Evolutionary conservation across 2,329 filamentous ascomycete genomes (phyloP).

Genomic region (Dryadomyces quercivorus): DNA sequence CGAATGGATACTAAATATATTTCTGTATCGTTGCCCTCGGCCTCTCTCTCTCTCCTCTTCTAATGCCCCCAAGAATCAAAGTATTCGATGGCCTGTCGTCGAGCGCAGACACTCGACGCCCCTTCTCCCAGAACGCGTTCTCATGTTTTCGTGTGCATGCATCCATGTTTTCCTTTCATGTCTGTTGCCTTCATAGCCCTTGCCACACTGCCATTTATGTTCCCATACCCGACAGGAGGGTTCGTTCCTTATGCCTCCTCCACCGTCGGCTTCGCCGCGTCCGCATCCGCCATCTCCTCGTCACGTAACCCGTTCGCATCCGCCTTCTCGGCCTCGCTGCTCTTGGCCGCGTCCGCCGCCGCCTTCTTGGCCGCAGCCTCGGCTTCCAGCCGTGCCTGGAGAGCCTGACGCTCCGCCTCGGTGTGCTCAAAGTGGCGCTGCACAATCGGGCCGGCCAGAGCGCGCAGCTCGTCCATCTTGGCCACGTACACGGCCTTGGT

Average conservation of each 20-base stretch:
- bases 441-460: slow-evolving; percentile 79
- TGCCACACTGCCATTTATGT: background rate
- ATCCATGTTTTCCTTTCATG: background rate
- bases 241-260: slow-evolving; percentile 7
- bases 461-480: slow-evolving; percentile 93
- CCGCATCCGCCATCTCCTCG: slow-evolving; percentile 53
- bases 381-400: slow-evolving; percentile 66
- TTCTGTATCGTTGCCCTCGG: no score
- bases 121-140: background rate
- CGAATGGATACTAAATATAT: no score
- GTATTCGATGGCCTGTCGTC: no score
- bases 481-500: slow-evolving; percentile 86
- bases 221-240: background rate
- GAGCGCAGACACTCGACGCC: background rate
- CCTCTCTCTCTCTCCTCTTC: no score
- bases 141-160: background rate
- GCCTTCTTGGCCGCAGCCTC: slow-evolving; percentile 66
- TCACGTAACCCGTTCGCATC: slow-evolving; percentile 24
- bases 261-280: slow-evolving; percentile 20
- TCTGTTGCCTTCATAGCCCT: background rate
- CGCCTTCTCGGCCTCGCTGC: slow-evolving; percentile 28
- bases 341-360: slow-evolving; percentile 41
- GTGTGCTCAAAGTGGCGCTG: slow-evolving; percentile 94
- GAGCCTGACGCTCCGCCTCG: slow-evolving; percentile 70
- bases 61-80: no score